Evolutionary conservation across 2,329 filamentous ascomycete species (phyloP).

Genomic region (Alternaria sp.): DNA sequence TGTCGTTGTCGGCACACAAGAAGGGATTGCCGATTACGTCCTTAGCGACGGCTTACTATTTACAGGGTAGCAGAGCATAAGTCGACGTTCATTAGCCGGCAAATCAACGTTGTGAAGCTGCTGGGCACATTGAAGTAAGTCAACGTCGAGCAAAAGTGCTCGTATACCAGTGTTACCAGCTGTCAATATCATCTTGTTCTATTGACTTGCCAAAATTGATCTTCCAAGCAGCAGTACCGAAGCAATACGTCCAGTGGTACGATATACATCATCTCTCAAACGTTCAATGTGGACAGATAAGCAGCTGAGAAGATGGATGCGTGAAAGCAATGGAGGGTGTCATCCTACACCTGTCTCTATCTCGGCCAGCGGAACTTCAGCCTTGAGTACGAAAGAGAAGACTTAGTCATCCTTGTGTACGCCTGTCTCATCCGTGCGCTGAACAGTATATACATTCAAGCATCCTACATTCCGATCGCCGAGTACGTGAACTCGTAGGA

Average conservation of each 20-base stretch:
- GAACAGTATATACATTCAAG: conserved; percentile 69
- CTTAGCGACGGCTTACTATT: neutral
- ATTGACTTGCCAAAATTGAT: neutral
- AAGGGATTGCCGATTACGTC: neutral
- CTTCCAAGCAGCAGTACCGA: neutral
- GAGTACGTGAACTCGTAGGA: conserved; percentile 63
- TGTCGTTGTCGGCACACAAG: neutral
- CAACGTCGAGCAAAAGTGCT: neutral
- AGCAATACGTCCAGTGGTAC: neutral
- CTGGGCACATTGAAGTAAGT: neutral
- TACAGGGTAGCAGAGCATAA: neutral
- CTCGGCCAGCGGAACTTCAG: conserved; percentile 23
- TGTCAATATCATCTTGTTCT: neutral
- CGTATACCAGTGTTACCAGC: neutral
- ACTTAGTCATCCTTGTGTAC: conserved; percentile 68
- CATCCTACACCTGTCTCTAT: conserved; percentile 6
- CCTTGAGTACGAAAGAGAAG: conserved; percentile 61
- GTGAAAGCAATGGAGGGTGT: neutral
- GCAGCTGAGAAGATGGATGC: neutral
- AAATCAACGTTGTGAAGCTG: neutral
- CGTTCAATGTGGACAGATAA: neutral
- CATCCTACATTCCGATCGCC: conserved; percentile 56
- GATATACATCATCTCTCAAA: neutral
- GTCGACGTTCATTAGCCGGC: neutral
- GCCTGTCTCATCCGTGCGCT: conserved; percentile 69